Conservation (phyloP, 768 basidiomycete species). For the Serendipita indica region DNA sequence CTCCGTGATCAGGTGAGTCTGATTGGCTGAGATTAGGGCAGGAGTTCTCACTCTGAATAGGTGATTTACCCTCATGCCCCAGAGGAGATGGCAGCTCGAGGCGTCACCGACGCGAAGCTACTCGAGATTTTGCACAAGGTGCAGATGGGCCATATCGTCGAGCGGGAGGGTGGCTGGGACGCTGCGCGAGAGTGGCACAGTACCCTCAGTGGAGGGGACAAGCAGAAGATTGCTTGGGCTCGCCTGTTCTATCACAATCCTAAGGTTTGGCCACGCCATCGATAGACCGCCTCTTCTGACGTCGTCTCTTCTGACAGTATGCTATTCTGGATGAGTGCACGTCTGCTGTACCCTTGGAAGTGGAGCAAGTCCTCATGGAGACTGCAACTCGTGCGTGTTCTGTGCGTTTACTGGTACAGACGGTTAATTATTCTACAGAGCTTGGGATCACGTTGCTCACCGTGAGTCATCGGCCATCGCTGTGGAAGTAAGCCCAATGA, state of each 20-base stretch:
- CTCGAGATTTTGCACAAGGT: slow-evolving; percentile 57
- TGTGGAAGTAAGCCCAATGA: slow-evolving; percentile 55
- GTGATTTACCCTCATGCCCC: slow-evolving; percentile 88
- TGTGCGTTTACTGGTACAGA: background rate
- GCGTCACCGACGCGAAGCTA: slow-evolving; percentile 61
- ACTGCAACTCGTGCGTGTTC: slow-evolving; percentile 42
- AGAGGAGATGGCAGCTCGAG: slow-evolving; percentile 66
- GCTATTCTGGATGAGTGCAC: slow-evolving; percentile 96
- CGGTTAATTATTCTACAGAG: slow-evolving; percentile 18
- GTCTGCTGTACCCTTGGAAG: slow-evolving; percentile 79
- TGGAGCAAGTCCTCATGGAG: slow-evolving; percentile 93
- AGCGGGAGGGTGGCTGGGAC: slow-evolving; percentile 91
- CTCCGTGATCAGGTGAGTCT: slow-evolving; percentile 68
- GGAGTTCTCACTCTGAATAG: slow-evolving; percentile 63
- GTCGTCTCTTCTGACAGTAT: slow-evolving; percentile 38
- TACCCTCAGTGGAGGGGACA: slow-evolving; percentile 67
- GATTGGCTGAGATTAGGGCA: too few relatives aligned
- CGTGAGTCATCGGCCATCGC: slow-evolving; percentile 84
- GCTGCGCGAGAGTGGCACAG: slow-evolving; percentile 25
- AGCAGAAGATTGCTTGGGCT: slow-evolving; percentile 96
- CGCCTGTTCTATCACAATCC: slow-evolving; percentile 90
- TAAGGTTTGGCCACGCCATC: slow-evolving; percentile 37
- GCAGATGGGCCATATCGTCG: slow-evolving; percentile 73
- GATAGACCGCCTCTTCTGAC: background rate
- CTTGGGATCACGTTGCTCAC: slow-evolving; percentile 87